Percentiles rank a stretch among this genome's conserved stretches.
Conservation (phyloP, 768 basidiomycete species). For the Agaricus sinodeliciosus region DNA sequence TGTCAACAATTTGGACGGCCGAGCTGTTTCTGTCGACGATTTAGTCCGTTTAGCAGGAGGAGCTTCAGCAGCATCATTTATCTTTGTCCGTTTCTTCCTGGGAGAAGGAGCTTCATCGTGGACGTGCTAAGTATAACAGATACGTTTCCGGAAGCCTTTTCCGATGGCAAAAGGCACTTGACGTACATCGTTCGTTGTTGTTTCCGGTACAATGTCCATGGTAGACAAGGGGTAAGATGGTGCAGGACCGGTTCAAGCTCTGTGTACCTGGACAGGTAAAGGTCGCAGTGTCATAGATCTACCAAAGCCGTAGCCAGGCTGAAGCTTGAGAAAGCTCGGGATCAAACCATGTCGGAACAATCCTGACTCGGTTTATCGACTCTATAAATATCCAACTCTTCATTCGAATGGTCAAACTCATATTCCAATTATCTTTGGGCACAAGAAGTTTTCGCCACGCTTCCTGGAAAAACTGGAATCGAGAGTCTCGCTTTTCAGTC, state of each 20-base stretch:
- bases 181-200: background rate
- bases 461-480: too few species aligned
- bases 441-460: too few species aligned
- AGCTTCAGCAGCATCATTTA: background rate
- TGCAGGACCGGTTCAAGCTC: too few species aligned
- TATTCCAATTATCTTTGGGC: too few species aligned
- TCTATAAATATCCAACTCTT: too few species aligned
- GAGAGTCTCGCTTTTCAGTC: too few species aligned
- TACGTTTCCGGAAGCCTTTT: background rate
- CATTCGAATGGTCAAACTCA: too few species aligned
- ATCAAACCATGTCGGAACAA: too few species aligned
- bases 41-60: slow-evolving; percentile 1
- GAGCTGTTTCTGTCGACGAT: background rate
- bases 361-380: too few species aligned
- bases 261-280: background rate
- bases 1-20: background rate
- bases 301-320: too few species aligned
- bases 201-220: background rate
- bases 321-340: too few species aligned
- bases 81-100: background rate
- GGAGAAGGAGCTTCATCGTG: background rate
- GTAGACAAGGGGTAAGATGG: too few species aligned
- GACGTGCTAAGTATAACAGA: slow-evolving; percentile 1
- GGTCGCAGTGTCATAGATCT: slow-evolving; percentile 3
- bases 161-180: background rate